Conservation (phyloP, 345 rosid genomes). For the Jatropha curcas region DNA sequence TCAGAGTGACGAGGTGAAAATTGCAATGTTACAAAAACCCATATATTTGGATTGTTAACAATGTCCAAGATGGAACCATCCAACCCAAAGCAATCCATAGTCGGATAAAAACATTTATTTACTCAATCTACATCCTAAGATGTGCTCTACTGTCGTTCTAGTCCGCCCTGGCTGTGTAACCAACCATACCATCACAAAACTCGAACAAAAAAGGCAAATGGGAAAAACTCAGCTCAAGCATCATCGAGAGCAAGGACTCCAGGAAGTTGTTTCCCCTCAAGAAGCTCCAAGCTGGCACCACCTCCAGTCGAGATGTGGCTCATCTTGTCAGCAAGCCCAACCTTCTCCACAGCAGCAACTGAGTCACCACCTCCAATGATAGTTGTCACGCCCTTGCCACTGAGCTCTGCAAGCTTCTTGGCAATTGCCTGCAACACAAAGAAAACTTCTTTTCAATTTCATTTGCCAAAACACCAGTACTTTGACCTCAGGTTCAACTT, state of each 20-base stretch:
- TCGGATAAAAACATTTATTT: constrained; percentile 13
- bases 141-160: background rate
- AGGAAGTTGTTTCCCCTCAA: constrained; percentile 86
- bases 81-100: background rate
- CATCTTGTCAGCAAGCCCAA: constrained; percentile 86
- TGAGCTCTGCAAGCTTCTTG: constrained; percentile 79
- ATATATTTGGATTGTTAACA: background rate
- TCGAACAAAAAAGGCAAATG: background rate
- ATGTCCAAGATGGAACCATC: constrained; percentile 2
- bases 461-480: background rate
- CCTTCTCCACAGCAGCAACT: constrained; percentile 96
- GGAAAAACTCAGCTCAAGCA: constrained; percentile 34
- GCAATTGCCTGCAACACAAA: constrained; percentile 66
- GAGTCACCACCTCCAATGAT: constrained; percentile 98
- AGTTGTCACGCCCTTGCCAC: constrained; percentile 85
- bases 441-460: background rate
- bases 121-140: constrained; percentile 16
- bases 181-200: constrained; percentile 28
- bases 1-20: background rate
- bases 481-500: background rate
- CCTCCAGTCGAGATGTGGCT: constrained; percentile 98
- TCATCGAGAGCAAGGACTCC: constrained; percentile 95
- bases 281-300: constrained; percentile 96
- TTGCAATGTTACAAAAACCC: background rate
- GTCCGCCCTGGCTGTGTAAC: constrained; percentile 34